Evolutionary conservation across 148 eudicot species (phyloP), one percentile per base, ranked within the genome.

Genomic region (Simmondsia chinensis): DNA sequence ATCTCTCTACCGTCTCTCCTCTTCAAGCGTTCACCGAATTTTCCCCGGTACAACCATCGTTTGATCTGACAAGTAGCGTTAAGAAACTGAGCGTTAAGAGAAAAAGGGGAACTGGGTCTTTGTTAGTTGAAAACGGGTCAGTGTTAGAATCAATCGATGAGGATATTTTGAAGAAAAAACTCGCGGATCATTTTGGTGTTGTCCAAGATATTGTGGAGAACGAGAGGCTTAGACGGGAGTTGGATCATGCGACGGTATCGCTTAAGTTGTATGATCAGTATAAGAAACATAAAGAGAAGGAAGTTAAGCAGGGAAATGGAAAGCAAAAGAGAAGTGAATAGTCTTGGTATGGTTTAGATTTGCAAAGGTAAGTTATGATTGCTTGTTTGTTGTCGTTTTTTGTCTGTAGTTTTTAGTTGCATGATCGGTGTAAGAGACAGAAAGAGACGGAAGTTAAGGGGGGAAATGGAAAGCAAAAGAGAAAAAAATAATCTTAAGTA

Each of bases 1-100:
- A 61, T 59, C 65, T 67, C 50, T 50, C 84, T 25, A 70, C 61
- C 20, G 49, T 67, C 34, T 62, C 88, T 9, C 97, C 97, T 28
- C 77, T 69, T 48, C 93, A 81, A 70, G 97, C 95, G 33, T 85
- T 71, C 41, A 52, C 41, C 23, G 80, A 82, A 33, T 55, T 65
- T 33, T 68, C 83, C 16, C 60, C 74, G 54, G 88, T 79, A 59
- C 62, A 46, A 18, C 82, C 79, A 60, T 69, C 67, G 0, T 69
- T 72, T 21, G 41, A 24, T 7, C 13, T 46, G 13, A 58, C 69
- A 53, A 54, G 19, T 20, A 80, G 63, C 53, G 15, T 9, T 1
- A 80, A 69, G 56, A 80, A 57, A 65, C 40, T 64, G 15, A 60
- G 16, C 45, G 26, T 42, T 9, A 84, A 85, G 74, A 58, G 69